Percentiles rank a stretch among this genome's conserved stretches.
Evolutionary conservation across 1,139 yeast genomes (phyloP).

Genomic region (Eremothecium sinecaudum): DNA sequence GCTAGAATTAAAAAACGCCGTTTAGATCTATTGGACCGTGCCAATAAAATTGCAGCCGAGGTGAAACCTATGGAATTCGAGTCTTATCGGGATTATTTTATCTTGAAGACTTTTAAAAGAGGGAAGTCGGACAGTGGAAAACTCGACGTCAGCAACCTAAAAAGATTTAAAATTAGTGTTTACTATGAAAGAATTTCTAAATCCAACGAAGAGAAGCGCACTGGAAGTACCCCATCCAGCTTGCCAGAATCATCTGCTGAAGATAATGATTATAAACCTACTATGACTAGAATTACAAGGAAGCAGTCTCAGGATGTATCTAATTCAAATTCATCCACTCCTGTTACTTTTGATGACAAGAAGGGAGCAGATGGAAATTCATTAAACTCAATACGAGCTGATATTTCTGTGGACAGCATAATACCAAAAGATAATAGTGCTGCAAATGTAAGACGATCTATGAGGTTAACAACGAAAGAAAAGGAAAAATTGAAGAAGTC

Average conservation of each 20-base stretch:
- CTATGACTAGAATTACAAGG: slow-evolving; percentile 3
- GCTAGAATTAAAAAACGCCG: no score
- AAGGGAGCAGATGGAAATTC: background rate
- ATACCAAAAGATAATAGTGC: slow-evolving; percentile 13
- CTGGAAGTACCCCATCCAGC: slow-evolving; percentile 4
- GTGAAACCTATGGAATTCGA: slow-evolving; percentile 29
- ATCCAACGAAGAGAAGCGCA: slow-evolving; percentile 5
- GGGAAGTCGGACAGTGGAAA: slow-evolving; percentile 30
- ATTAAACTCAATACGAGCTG: slow-evolving; percentile 8
- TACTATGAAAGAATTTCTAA: slow-evolving; percentile 21
- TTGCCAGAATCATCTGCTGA: slow-evolving; percentile 3
- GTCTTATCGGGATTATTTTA: slow-evolving; percentile 27
- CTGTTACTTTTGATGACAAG: background rate
- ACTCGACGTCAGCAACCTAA: slow-evolving; percentile 25
- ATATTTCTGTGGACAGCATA: slow-evolving; percentile 16
- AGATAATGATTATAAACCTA: slow-evolving; percentile 7
- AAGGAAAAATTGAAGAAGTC: slow-evolving; percentile 9
- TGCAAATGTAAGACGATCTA: slow-evolving; percentile 21
- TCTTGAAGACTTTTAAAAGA: slow-evolving; percentile 23
- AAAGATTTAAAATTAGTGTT: slow-evolving; percentile 19
- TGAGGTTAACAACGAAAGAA: slow-evolving; percentile 19
- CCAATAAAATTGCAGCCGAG: slow-evolving; percentile 12
- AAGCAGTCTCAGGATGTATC: slow-evolving; percentile 1
- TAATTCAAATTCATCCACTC: background rate
- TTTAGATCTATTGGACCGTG: slow-evolving; percentile 12